phyloP scores from a whole-genome alignment of 768 basidiomycete species.

The Ramaria rubella region DNA sequence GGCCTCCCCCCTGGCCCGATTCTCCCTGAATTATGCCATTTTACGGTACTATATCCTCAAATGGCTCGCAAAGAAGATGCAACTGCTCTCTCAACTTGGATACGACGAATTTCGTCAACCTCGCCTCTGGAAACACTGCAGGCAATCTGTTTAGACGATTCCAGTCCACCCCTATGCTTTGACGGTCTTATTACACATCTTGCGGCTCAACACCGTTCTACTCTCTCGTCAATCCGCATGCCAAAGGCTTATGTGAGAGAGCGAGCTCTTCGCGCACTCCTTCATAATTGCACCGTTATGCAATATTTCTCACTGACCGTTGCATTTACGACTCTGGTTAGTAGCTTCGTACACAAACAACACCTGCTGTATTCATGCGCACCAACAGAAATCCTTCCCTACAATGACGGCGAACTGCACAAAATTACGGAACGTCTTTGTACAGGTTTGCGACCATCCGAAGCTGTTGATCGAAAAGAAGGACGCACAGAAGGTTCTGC shows the following conservation, averaged over 20 bases:
- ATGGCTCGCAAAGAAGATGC: constrained; percentile 21
- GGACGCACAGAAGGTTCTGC: background rate
- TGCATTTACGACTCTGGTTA: background rate
- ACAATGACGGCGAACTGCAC: background rate
- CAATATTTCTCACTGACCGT: background rate
- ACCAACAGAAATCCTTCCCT: background rate
- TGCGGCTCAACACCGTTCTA: constrained; percentile 24
- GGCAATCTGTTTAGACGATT: constrained; percentile 4
- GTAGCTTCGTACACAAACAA: background rate
- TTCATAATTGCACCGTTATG: background rate
- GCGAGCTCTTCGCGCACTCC: background rate
- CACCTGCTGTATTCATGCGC: background rate
- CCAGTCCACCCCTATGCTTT: constrained; percentile 21
- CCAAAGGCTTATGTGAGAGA: background rate
- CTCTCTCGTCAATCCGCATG: background rate
- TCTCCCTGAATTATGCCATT: constrained; percentile 25
- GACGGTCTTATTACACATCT: constrained; percentile 37
- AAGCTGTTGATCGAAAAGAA: background rate
- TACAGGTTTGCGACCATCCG: background rate
- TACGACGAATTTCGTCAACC: constrained; percentile 29
- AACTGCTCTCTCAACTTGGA: constrained; percentile 34
- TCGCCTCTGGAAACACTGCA: constrained; percentile 31
- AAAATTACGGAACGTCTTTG: background rate
- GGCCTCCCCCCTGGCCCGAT: constrained; percentile 17
- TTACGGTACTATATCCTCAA: constrained; percentile 25